These are phyloP conservation scores for Dispira simplex DNA, from an alignment of 192 early-diverging fungal species.

Conservation along the genomic window DNA sequence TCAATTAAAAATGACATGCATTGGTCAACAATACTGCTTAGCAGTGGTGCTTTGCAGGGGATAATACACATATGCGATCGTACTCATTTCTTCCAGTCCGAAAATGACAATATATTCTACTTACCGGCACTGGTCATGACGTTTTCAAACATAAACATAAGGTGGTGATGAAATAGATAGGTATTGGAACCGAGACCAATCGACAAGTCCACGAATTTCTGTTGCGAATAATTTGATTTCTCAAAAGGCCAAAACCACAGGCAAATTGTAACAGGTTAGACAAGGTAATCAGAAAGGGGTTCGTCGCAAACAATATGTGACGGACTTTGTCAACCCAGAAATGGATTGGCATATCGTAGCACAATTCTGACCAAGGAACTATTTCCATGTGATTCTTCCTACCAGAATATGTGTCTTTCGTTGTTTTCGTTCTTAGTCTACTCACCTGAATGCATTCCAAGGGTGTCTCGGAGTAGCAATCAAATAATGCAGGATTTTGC, in stretches of 20 bases:
- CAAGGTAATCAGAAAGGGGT: no score
- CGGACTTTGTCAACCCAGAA: no score
- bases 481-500: constrained; percentile 87
- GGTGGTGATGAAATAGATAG: constrained; percentile 85
- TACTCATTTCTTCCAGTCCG: not conserved
- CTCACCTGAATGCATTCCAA: constrained; percentile 52
- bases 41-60: not conserved
- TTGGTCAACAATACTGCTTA: not conserved
- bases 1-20: not conserved
- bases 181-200: constrained; percentile 67
- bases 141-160: constrained; percentile 90
- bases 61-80: not conserved
- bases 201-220: constrained; percentile 45
- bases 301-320: no score
- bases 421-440: not conserved
- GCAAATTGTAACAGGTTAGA: no score
- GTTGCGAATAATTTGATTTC: no score
- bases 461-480: constrained; percentile 64
- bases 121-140: constrained; percentile 51
- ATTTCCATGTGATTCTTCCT: no score
- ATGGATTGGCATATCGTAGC: no score
- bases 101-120: not conserved
- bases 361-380: no score
- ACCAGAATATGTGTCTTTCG: no score
- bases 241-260: no score